phyloP scores from a whole-genome alignment of 2,329 filamentous ascomycete species.

The Aspergillus novofumigatus region DNA sequence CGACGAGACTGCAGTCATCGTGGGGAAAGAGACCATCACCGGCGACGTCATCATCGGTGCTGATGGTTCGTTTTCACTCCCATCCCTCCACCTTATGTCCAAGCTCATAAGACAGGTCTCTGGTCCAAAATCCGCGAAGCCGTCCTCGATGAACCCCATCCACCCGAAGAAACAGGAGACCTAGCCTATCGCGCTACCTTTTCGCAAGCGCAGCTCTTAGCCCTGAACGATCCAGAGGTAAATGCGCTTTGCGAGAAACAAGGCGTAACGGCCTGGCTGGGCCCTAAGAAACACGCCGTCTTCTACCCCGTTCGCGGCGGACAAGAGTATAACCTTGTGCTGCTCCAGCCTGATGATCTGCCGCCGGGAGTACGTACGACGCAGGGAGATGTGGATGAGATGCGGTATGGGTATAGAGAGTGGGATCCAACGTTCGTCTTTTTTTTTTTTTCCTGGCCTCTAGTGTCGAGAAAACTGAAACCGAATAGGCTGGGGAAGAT shows the following conservation, averaged over 20 bases:
- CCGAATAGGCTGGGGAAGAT: constrained; percentile 22
- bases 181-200: constrained; percentile 60
- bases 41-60: constrained; percentile 18
- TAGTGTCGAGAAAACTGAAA: too few species aligned
- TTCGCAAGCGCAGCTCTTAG: constrained; percentile 43
- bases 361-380: constrained; percentile 26
- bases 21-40: constrained; percentile 4
- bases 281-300: constrained; percentile 56
- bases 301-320: constrained; percentile 59
- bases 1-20: constrained; percentile 3
- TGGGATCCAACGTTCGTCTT: constrained; percentile 53
- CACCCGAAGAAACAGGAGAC: constrained; percentile 56
- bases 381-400: constrained; percentile 54
- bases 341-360: constrained; percentile 56
- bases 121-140: constrained; percentile 10
- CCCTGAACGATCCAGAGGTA: constrained; percentile 35
- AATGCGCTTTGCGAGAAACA: constrained; percentile 45
- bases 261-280: constrained; percentile 58
- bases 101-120: constrained; percentile 6
- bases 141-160: constrained; percentile 37
- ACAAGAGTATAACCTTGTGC: constrained; percentile 59
- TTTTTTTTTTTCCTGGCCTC: too few species aligned
- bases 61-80: constrained; percentile 10
- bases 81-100: neutral
- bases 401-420: constrained; percentile 52